Evolutionary conservation across 805 yeast genomes (phyloP).

Genomic region (Hagleromyces aurorensis): DNA sequence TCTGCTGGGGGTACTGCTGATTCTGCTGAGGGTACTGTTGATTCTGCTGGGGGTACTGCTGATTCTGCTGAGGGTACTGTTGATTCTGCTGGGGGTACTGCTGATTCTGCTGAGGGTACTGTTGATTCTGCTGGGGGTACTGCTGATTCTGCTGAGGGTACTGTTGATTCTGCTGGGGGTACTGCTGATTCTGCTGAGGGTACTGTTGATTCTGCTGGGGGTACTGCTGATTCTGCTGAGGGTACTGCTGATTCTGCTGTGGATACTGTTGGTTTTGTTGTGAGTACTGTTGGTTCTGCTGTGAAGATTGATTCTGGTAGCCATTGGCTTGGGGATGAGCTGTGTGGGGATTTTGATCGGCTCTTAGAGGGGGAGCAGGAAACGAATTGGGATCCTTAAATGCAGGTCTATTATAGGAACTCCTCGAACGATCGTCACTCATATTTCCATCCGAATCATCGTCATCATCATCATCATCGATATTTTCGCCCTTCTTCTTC

Average conservation of each 20-base stretch:
- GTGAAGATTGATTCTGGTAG: slow-evolving; percentile 5
- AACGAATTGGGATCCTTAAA: slow-evolving; percentile 17
- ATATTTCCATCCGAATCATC: slow-evolving; percentile 8
- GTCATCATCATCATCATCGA: slow-evolving; percentile 14
- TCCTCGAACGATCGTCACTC: too few relatives aligned
- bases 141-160: slow-evolving; percentile 8
- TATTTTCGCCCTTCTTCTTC: slow-evolving; percentile 6
- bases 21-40: slow-evolving; percentile 10
- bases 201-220: slow-evolving; percentile 7
- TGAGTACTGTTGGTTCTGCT: slow-evolving; percentile 7
- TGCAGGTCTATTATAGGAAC: too few relatives aligned
- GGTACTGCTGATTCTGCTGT: slow-evolving; percentile 5
- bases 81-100: slow-evolving; percentile 8
- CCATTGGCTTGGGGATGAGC: slow-evolving; percentile 13
- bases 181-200: slow-evolving; percentile 7
- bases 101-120: slow-evolving; percentile 5
- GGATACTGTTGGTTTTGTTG: slow-evolving; percentile 7
- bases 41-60: slow-evolving; percentile 9
- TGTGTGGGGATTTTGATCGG: slow-evolving; percentile 32
- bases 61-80: slow-evolving; percentile 10
- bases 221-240: slow-evolving; percentile 6
- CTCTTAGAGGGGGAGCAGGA: slow-evolving; percentile 35
- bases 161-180: slow-evolving; percentile 4
- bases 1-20: slow-evolving; percentile 3
- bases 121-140: slow-evolving; percentile 5